Conservation (phyloP, 129 eudicot species). For the Flaveria trinervia region DNA sequence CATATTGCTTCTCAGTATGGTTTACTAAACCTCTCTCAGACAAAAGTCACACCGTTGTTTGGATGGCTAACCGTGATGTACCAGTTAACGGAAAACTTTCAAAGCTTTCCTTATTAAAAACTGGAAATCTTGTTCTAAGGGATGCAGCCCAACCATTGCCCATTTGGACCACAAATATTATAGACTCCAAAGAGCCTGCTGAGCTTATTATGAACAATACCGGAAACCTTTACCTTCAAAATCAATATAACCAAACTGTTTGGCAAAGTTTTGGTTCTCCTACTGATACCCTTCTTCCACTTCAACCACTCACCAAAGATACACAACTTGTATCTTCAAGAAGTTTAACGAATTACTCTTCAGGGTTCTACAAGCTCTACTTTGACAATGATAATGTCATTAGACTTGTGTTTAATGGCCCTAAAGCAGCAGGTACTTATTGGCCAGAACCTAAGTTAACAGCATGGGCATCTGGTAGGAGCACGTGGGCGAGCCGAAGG, state of each 20-base stretch:
- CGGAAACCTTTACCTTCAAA: conserved; percentile 46
- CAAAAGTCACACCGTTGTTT: conserved; percentile 34
- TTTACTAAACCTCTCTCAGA: conserved; percentile 36
- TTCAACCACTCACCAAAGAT: conserved; percentile 39
- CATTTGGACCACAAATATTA: conserved; percentile 30
- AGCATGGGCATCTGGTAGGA: conserved; percentile 37
- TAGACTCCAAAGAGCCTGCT: conserved; percentile 19
- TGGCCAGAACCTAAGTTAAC: conserved; percentile 35
- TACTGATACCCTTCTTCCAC: conserved; percentile 59
- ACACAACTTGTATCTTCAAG: conserved; percentile 41
- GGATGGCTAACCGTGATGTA: conserved; percentile 61
- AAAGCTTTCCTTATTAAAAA: conserved; percentile 28
- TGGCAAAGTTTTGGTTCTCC: conserved; percentile 66
- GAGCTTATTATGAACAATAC: conserved; percentile 27
- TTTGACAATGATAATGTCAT: conserved; percentile 56
- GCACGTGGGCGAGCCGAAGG: conserved; percentile 36
- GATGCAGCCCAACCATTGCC: conserved; percentile 35
- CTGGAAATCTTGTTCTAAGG: conserved; percentile 41
- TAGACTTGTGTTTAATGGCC: conserved; percentile 41
- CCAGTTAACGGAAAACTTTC: conserved; percentile 55
- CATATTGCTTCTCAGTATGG: conserved; percentile 53
- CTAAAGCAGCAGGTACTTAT: conserved; percentile 29
- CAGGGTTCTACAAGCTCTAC: conserved; percentile 48
- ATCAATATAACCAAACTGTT: conserved; percentile 12
- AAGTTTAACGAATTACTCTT: conserved; percentile 39